Percentiles rank a stretch among this genome's conserved stretches.
phyloP scores from a whole-genome alignment of 2,329 filamentous ascomycete genomes.

The Pseudogymnoascus pannorum region DNA sequence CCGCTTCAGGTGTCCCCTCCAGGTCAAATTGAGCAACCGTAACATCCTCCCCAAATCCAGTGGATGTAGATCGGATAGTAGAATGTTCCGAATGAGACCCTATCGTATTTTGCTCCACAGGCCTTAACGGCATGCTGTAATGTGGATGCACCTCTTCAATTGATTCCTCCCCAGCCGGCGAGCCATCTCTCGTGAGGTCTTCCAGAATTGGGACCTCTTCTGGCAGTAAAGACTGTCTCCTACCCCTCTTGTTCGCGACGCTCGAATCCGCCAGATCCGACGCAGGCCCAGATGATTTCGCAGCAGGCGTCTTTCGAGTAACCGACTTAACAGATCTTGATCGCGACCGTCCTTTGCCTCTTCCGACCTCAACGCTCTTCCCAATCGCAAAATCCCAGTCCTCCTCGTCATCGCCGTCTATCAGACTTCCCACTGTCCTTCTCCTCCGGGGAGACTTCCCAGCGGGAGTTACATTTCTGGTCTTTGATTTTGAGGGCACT shows the following conservation, averaged over 20 bases:
- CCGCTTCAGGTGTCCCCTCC: conserved; percentile 19
- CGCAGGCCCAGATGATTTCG: neutral
- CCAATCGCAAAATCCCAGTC: conserved; percentile 21
- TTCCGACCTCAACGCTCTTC: conserved; percentile 17
- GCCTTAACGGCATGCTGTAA: neutral
- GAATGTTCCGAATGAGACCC: conserved; percentile 16
- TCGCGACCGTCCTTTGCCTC: conserved; percentile 22
- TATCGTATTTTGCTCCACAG: neutral
- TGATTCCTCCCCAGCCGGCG: neutral
- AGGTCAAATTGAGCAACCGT: conserved; percentile 23
- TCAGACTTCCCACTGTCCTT: conserved; percentile 21
- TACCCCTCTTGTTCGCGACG: conserved; percentile 17
- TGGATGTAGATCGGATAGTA: conserved; percentile 19
- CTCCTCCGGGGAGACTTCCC: conserved; percentile 19
- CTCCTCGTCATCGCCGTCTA: conserved; percentile 22
- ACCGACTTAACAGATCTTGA: conserved; percentile 23
- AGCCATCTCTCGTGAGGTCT: conserved; percentile 2
- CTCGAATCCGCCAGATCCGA: conserved; percentile 13
- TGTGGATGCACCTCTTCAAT: neutral
- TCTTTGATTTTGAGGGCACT: conserved; percentile 27
- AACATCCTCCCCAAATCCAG: conserved; percentile 17
- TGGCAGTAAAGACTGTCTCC: conserved; percentile 16
- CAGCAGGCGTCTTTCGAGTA: conserved; percentile 16
- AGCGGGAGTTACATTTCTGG: conserved; percentile 20
- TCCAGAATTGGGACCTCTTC: conserved; percentile 15